Percentiles rank a stretch among this genome's conserved stretches.
These are phyloP conservation scores for Omphalea diandra DNA, from an alignment of 441 rosid genomes.

Conservation along the genomic window DNA sequence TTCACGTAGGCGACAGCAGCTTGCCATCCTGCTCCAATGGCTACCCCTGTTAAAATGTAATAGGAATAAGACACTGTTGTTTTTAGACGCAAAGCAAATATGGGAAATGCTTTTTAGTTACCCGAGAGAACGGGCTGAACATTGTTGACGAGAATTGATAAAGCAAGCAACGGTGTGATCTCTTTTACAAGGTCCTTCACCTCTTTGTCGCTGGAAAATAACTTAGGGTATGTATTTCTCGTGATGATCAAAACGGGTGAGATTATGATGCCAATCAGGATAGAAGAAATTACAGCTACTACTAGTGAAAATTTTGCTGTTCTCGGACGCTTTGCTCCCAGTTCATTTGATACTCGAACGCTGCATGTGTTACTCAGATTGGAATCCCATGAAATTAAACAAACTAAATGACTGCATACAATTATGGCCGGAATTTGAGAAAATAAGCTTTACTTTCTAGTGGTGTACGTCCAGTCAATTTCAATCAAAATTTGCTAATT, in stretches of 20 bases:
- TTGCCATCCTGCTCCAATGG: conserved; percentile 75
- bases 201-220: conserved; percentile 43
- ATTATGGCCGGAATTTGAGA: too few species aligned
- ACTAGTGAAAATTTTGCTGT: conserved; percentile 55
- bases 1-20: conserved; percentile 53
- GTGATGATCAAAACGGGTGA: conserved; percentile 39
- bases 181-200: conserved; percentile 48
- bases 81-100: neutral
- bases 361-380: too few species aligned
- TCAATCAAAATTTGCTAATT: too few species aligned
- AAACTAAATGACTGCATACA: too few species aligned
- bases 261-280: conserved; percentile 40
- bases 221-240: conserved; percentile 40
- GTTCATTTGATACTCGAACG: conserved; percentile 77
- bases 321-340: conserved; percentile 78
- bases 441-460: too few species aligned
- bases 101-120: conserved; percentile 8
- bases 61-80: too few species aligned
- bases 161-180: conserved; percentile 65
- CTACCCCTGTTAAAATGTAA: conserved; percentile 36
- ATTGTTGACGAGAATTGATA: conserved; percentile 50
- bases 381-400: too few species aligned
- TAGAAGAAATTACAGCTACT: conserved; percentile 60
- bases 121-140: conserved; percentile 78
- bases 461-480: too few species aligned